These are phyloP conservation scores for Prunus salicina DNA, from an alignment of 306 rosid species.

Conservation along the genomic window DNA sequence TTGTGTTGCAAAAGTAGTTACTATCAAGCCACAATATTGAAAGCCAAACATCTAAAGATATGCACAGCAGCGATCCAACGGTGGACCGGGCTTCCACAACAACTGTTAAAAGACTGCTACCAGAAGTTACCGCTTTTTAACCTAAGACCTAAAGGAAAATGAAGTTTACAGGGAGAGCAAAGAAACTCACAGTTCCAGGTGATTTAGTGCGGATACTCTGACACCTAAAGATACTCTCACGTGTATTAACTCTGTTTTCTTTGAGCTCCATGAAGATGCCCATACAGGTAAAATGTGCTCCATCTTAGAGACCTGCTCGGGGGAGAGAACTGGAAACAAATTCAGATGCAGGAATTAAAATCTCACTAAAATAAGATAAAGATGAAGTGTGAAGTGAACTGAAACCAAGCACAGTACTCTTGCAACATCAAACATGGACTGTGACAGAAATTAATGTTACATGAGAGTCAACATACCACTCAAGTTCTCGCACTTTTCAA, in stretches of 20 bases:
- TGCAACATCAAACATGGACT: not conserved
- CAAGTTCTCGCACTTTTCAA: not conserved
- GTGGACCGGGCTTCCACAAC: slow-evolving; percentile 5
- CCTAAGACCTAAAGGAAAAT: not conserved
- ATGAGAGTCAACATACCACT: not conserved
- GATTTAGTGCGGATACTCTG: slow-evolving; percentile 68
- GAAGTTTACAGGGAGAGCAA: not conserved
- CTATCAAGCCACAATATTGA: slow-evolving; percentile 20
- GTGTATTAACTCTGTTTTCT: slow-evolving; percentile 36
- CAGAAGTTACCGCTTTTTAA: slow-evolving; percentile 1
- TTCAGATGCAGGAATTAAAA: slow-evolving; percentile 44
- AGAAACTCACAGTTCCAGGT: slow-evolving; percentile 65
- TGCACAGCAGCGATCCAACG: slow-evolving; percentile 1
- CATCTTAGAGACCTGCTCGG: slow-evolving; percentile 72
- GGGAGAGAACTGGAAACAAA: slow-evolving; percentile 78
- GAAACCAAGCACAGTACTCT: not conserved
- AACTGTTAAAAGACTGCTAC: not conserved
- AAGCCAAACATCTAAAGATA: not conserved
- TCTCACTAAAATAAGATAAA: slow-evolving; percentile 12
- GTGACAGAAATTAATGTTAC: not conserved
- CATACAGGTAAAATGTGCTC: slow-evolving; percentile 72
- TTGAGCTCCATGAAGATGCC: slow-evolving; percentile 52
- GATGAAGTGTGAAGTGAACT: too few species aligned
- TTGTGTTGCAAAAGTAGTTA: not conserved
- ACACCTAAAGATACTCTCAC: slow-evolving; percentile 53